Conservation (phyloP, 164 flowering plant species). For the Cinnamomum chago region DNA sequence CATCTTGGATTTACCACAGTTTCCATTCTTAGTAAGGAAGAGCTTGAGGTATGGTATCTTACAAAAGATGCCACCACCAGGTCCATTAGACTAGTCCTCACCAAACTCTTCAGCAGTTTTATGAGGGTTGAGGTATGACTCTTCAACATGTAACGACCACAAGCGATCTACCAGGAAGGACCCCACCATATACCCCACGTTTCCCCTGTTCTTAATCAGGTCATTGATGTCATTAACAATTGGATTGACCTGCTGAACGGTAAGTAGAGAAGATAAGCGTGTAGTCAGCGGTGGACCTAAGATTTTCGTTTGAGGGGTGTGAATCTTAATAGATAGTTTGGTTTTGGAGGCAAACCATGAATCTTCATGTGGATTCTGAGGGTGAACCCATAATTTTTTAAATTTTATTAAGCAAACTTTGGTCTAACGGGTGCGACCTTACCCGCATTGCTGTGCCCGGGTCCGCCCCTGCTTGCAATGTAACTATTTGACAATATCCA, state of each 20-base stretch:
- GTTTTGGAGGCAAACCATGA: too few species aligned
- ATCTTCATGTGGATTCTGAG: too few species aligned
- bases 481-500: constrained; percentile 40
- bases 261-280: constrained; percentile 45
- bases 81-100: too few species aligned
- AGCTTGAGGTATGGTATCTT: constrained; percentile 27
- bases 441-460: too few species aligned
- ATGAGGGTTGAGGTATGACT: constrained; percentile 15
- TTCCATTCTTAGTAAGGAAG: constrained; percentile 9
- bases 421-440: too few species aligned
- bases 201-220: constrained; percentile 23
- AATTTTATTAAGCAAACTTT: too few species aligned
- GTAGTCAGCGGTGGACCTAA: constrained; percentile 6
- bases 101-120: constrained; percentile 1
- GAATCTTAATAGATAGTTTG: too few species aligned
- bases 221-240: constrained; percentile 26
- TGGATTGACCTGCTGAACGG: constrained; percentile 40
- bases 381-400: too few species aligned
- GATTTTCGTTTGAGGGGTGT: too few species aligned
- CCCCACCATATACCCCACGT: constrained; percentile 39
- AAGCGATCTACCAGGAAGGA: constrained; percentile 27
- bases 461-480: constrained; percentile 5
- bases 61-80: constrained; percentile 20
- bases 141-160: not conserved
- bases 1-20: constrained; percentile 15